Conservation (phyloP, 225 moss, liverwort and hornwort genomes). For the Sphagnum contortum region DNA sequence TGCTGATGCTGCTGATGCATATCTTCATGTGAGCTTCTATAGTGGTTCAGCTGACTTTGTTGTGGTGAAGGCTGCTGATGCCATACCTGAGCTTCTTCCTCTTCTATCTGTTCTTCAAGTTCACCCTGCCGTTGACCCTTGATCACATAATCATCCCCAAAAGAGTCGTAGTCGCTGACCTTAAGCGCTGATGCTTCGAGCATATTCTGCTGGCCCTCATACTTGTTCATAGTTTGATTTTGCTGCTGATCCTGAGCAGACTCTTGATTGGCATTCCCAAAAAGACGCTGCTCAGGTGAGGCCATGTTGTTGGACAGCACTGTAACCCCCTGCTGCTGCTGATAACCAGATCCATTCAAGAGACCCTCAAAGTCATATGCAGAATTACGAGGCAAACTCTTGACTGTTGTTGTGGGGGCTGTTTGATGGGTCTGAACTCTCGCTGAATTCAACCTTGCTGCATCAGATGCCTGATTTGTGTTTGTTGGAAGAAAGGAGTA, state of each 20-base stretch:
- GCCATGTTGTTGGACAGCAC: constrained; percentile 32
- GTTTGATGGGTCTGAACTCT: constrained; percentile 6
- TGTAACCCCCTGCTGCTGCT: constrained; percentile 17
- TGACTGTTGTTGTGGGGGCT: constrained; percentile 32
- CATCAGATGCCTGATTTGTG: constrained; percentile 50
- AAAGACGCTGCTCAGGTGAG: constrained; percentile 43
- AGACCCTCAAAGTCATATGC: constrained; percentile 72
- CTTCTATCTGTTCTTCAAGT: constrained; percentile 62
- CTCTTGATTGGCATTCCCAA: constrained; percentile 41
- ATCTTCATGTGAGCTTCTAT: constrained; percentile 13
- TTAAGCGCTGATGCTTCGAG: constrained; percentile 72
- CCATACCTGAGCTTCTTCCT: constrained; percentile 80
- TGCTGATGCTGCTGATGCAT: constrained; percentile 28
- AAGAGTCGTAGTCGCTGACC: constrained; percentile 88
- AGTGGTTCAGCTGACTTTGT: constrained; percentile 32
- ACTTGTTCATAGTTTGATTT: constrained; percentile 53
- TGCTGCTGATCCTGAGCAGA: constrained; percentile 19
- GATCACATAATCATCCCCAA: constrained; percentile 65
- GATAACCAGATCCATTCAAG: constrained; percentile 65
- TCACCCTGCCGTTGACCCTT: constrained; percentile 72
- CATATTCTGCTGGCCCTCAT: constrained; percentile 59
- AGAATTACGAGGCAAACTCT: constrained; percentile 36
- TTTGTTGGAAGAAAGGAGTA: constrained; percentile 80
- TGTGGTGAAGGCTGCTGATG: constrained; percentile 45
- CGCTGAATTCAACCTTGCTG: constrained; percentile 15